Evolutionary conservation across 331 rosid genomes (phyloP).

Genomic region (Cydonia oblonga): DNA sequence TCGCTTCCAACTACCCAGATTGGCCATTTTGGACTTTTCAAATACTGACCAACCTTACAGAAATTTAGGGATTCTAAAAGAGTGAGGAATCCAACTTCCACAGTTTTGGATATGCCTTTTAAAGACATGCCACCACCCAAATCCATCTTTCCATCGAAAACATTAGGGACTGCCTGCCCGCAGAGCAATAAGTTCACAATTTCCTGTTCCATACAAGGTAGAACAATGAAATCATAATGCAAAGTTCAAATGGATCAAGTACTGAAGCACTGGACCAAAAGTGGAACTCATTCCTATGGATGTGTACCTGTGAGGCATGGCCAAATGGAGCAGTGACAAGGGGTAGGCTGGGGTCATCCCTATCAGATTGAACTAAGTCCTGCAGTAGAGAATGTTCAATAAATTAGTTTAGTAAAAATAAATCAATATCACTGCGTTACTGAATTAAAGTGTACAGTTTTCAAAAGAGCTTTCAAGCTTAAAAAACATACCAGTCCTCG

Average conservation of each 20-base stretch:
- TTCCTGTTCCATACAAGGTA: constrained; percentile 46
- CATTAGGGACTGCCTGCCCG: constrained; percentile 92
- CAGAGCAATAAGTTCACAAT: constrained; percentile 85
- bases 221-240: neutral
- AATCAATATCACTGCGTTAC: too few species aligned
- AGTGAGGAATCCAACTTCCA: constrained; percentile 95
- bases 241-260: neutral
- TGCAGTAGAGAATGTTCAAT: constrained; percentile 16
- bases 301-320: constrained; percentile 91
- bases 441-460: neutral
- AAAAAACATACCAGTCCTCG: constrained; percentile 68
- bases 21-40: constrained; percentile 92
- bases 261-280: constrained; percentile 3
- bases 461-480: constrained; percentile 13
- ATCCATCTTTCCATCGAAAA: constrained; percentile 92
- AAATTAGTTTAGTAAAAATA: neutral
- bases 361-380: constrained; percentile 80
- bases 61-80: constrained; percentile 79
- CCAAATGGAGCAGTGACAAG: constrained; percentile 98
- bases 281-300: neutral
- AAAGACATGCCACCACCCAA: constrained; percentile 87
- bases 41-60: constrained; percentile 83
- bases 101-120: constrained; percentile 67
- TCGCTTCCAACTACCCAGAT: constrained; percentile 97
- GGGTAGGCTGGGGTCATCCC: constrained; percentile 94